Evolutionary conservation across 441 rosid genomes (phyloP), one percentile per base, ranked within the genome.

Genomic region (Bruguiera hainesii): DNA sequence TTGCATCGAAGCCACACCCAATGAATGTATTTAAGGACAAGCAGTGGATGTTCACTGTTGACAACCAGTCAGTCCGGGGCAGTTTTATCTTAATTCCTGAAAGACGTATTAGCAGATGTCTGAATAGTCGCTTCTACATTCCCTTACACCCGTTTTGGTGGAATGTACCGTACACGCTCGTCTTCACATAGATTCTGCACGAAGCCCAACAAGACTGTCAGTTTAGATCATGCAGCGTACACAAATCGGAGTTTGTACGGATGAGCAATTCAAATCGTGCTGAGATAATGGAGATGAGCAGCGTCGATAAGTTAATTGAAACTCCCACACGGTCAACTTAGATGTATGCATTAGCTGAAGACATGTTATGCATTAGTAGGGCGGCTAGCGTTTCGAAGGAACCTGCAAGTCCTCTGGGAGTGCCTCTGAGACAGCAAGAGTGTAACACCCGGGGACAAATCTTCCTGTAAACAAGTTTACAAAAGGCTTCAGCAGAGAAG

Each of bases 391-490:
- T 42, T 42, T 42, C 48, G 3, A 42, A 18, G 48, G 13, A 42
- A 91, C 97, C 97, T 90, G 96, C 80, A 90, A 70, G 56, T 95
- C 98, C 75, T 95, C 97, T 7, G 97, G 82, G 48, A 92, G 90
- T 63, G 89, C 81, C 83, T 90, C 98, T 13, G 95, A 90, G 72
- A 95, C 98, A 61, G 96, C 94, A 73, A 95, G 96, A 30, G 99
- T 90, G 72, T 95, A 95, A 70, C 96, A 91, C 67, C 97, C 98
- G 71, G 96, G 98, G 66, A 76, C 91, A 75, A 89, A 92, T 80
- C 81, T 90, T 71, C 93, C 98, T 92, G 86, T 18, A 51, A 63
- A 75, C 50, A 61, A 60, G 73, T 29, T 21, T 42, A 23, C 49
- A 50, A 23, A 30, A 50, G 37, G 21, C 26, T 6, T 28, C 20